Evolutionary conservation across 192 early-diverging fungal genomes (phyloP), one percentile per base, ranked within the genome.

Genomic region (Rhizoclosmatium globosum): DNA sequence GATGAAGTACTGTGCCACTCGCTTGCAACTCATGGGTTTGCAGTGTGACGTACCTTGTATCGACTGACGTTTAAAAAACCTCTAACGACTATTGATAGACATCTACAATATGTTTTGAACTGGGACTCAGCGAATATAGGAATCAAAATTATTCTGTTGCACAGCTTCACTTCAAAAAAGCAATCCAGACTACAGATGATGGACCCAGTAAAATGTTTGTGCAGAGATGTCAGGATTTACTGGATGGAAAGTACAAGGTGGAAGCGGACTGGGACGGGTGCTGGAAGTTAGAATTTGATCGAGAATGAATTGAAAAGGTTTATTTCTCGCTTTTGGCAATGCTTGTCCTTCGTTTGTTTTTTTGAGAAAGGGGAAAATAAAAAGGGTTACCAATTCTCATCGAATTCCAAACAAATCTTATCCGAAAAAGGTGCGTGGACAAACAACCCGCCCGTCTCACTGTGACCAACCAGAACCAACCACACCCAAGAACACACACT

Each of bases 61-160:
- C 3, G n/a, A 74, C 31, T 23, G 11, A 39, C n/a, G 72, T 80
- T 62, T 61, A 39, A 17, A 19, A 38, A 13, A 11, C 39, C 57
- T 39, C 38, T 50, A 56, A 19, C 60, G 43, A 56, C 56, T 56
- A 71, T 71, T n/a, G 17, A 39, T 11, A 75, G 70, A 76, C 82
- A 65, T 68, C 82, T 3, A 64, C 87, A 11, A 85, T 89, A n/a
- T 89, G 86, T 73, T 89, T 82, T 76, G 88, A 89, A 76, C 77
- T 89, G 4, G 88, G 88, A 15, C 69, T 89, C 0, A 66, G 80
- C 19, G 86, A 87, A 53, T 89, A 89, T 65, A 48, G 85, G 17
- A 47, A 68, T 23, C 79, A 82, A 57, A 87, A 86, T 53, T 89
- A 86, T 53, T 69, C 65, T 3, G 82, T 74, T 2, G 88, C 88